A percentile compares a stretch with the other conserved stretches of the same genome.
These are phyloP conservation scores for Suillus alpinus DNA, from an alignment of 768 basidiomycete species.

Conservation along the genomic window DNA sequence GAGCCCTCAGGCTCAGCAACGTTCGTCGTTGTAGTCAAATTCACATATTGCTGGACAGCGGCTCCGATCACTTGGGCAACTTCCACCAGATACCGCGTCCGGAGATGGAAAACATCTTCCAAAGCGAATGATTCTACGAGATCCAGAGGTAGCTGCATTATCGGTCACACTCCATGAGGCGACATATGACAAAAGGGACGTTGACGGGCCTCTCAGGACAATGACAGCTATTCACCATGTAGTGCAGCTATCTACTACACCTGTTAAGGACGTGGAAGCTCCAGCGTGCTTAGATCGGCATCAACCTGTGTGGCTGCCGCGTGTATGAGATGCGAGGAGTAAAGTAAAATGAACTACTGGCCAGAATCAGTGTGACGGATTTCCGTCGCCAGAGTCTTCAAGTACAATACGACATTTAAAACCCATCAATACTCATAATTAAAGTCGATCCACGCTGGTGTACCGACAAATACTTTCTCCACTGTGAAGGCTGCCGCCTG, in stretches of 20 bases:
- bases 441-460: conserved; percentile 56
- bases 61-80: conserved; percentile 51
- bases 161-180: conserved; percentile 29
- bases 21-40: not conserved
- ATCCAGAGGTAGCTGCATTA: conserved; percentile 37
- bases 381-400: no score
- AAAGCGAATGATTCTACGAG: conserved; percentile 26
- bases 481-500: conserved; percentile 36
- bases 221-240: conserved; percentile 48
- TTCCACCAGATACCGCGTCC: conserved; percentile 41
- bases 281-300: conserved; percentile 33
- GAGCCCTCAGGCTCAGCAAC: conserved; percentile 11
- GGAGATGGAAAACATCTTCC: conserved; percentile 40
- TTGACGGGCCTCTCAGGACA: conserved; percentile 10
- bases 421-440: conserved; percentile 37
- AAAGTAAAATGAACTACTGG: not conserved
- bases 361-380: not conserved
- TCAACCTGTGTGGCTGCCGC: conserved; percentile 18
- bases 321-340: not conserved
- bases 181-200: conserved; percentile 10
- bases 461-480: conserved; percentile 48
- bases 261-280: conserved; percentile 38
- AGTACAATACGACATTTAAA: not conserved
- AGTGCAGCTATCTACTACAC: conserved; percentile 40
- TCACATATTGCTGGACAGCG: conserved; percentile 31